phyloP scores from a whole-genome alignment of 2,329 filamentous ascomycete genomes.

The Aspergillus pseudoterreus region DNA sequence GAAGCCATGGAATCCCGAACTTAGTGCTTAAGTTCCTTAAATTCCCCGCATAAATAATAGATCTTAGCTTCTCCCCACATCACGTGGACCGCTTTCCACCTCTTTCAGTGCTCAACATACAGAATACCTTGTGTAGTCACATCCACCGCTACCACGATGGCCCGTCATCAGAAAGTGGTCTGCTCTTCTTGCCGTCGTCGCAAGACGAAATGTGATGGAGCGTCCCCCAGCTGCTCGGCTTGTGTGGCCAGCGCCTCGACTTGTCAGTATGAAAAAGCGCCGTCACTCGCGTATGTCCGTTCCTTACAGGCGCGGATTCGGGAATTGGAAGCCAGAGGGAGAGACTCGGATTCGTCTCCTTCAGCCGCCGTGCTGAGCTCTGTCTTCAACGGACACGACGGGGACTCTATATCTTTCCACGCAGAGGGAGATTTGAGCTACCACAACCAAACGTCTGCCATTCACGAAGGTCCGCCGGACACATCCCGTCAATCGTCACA shows the following conservation, averaged over 20 bases:
- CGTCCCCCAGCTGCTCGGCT: background rate
- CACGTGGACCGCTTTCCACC: too few relatives aligned
- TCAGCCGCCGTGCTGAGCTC: background rate
- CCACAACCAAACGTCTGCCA: slow-evolving; percentile 1
- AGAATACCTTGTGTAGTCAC: too few relatives aligned
- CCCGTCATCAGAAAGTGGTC: background rate
- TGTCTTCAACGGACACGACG: background rate
- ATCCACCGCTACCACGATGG: background rate
- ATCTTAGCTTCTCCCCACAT: too few relatives aligned
- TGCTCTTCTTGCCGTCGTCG: background rate
- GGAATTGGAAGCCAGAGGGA: background rate
- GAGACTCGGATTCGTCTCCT: background rate
- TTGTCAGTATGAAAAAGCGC: background rate
- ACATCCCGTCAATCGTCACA: too few relatives aligned
- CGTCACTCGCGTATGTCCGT: background rate
- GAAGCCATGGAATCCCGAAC: too few relatives aligned
- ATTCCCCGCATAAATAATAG: too few relatives aligned
- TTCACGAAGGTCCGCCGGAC: background rate
- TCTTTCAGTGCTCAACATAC: too few relatives aligned
- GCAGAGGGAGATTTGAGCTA: background rate
- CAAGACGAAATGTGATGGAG: background rate
- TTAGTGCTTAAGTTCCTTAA: too few relatives aligned
- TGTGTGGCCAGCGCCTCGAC: background rate
- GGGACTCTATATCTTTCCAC: background rate
- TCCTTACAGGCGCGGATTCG: background rate